Evolutionary conservation across 495 filamentous ascomycete genomes (phyloP).

Genomic region (Opeltia flavorubescens): DNA sequence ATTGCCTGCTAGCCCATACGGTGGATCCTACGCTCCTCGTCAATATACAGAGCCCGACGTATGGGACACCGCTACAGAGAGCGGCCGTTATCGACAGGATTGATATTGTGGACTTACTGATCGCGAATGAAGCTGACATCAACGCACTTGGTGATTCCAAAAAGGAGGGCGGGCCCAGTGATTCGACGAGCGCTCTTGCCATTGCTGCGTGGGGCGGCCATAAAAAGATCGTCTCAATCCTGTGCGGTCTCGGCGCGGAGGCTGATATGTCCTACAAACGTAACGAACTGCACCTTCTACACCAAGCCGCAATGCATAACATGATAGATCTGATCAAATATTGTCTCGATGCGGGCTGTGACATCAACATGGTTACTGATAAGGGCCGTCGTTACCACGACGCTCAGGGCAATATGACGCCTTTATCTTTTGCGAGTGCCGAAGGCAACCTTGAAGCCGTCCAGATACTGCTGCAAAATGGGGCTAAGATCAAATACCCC

Average conservation of each 20-base stretch:
- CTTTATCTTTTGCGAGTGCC: background rate
- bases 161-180: background rate
- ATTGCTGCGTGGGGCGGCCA: background rate
- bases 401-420: slow-evolving; percentile 1
- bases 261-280: background rate
- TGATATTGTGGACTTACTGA: slow-evolving; percentile 3
- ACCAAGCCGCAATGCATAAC: slow-evolving; percentile 2
- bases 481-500: slow-evolving; percentile 1
- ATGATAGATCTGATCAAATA: slow-evolving; percentile 1
- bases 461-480: background rate
- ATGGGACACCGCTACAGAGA: slow-evolving; percentile 3
- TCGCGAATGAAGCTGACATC: slow-evolving; percentile 1
- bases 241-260: background rate
- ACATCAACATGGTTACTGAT: slow-evolving; percentile 1
- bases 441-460: background rate
- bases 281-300: slow-evolving; percentile 1
- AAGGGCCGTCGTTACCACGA: background rate
- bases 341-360: slow-evolving; percentile 1
- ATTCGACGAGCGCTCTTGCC: slow-evolving; percentile 3
- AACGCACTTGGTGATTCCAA: background rate
- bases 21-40: background rate
- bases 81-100: background rate
- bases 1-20: background rate
- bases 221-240: slow-evolving; percentile 1
- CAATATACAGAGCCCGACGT: background rate